Evolutionary conservation across 495 filamentous ascomycete genomes (phyloP), one percentile per base, ranked within the genome.

Genomic region (Amniculicola lignicola): DNA sequence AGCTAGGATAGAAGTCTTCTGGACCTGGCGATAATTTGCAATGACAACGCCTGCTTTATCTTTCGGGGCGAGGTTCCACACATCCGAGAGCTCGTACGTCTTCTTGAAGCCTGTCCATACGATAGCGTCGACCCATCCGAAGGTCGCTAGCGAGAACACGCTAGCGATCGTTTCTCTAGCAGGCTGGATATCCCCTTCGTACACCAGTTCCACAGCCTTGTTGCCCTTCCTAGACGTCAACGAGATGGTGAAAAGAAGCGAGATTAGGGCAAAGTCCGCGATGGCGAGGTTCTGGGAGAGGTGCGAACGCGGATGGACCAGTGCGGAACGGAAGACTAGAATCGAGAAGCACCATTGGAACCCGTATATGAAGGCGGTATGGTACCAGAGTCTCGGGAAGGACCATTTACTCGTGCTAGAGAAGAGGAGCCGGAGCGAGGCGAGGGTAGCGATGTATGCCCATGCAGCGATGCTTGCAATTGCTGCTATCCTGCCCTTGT

Each of bases 71-170:
- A 97, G 70, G 66, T 96, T 96, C 94, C 94, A 97, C 16, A 99
- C 87, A 67, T 91, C 83, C 18, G 81, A 68, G 18, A 96, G 75
- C 59, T 89, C 88, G 29, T 93, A 77, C 0, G 91, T 82, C 63
- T 93, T 88, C 61, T 79, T 84, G 71, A 89, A 99, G n/a, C 93
- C 94, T 61, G 88, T 82, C 81, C 83, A 86, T 41, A 99, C 83
- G 53, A 99, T 84, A 1, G 85, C 69, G 69, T 97, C 90, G 27
- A 97, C 78, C 94, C 94, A 99, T 10, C 79, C 69, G 66, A 96
- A 99, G 11, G 88, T 95, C 18, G 84, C 83, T 24, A 96, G 74
- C 0, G 92, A 96, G 54, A 96, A 78, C 14, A 96, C 71, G 59
- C 89, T 96, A 4, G 94, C 93, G 33, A 87, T 73, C 25, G 89